Conservation (phyloP, 2,329 filamentous ascomycete genomes). For the Fusarium virguliforme region DNA sequence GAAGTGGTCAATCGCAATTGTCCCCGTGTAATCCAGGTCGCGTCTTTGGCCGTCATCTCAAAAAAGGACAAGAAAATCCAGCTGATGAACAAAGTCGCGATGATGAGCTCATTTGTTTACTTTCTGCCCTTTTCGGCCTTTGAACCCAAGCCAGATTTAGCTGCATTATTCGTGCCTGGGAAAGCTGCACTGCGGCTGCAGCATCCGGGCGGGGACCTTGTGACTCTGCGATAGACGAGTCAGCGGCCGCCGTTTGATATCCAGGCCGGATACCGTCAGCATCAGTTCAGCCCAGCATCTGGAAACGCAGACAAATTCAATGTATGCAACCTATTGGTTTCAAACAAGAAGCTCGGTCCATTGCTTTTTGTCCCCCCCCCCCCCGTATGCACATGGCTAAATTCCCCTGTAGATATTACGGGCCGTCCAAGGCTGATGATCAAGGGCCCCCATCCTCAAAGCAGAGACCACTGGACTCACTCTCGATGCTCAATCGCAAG, state of each 20-base stretch:
- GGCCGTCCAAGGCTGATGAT: conserved; percentile 13
- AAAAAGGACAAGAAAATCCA: not conserved
- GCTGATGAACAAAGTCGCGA: conserved; percentile 7
- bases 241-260: conserved; percentile 15
- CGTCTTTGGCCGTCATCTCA: not conserved
- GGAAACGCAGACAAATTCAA: conserved; percentile 11
- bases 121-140: conserved; percentile 41
- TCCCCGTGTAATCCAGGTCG: too few relatives aligned
- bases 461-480: conserved; percentile 12
- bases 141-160: conserved; percentile 35
- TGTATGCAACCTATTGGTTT: conserved; percentile 41
- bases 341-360: conserved; percentile 36
- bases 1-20: not conserved
- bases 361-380: conserved; percentile 27
- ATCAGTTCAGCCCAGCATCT: conserved; percentile 30
- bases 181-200: conserved; percentile 13
- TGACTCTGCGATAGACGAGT: conserved; percentile 37
- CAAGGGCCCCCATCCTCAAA: conserved; percentile 14
- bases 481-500: conserved; percentile 22
- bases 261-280: conserved; percentile 9
- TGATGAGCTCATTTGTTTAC: conserved; percentile 34
- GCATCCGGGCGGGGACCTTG: conserved; percentile 26
- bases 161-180: conserved; percentile 41
- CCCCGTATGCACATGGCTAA: conserved; percentile 26
- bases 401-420: conserved; percentile 26